These are phyloP conservation scores for Oryza rufipogon DNA, from an alignment of 176 grass and related monocot species.

Conservation along the genomic window DNA sequence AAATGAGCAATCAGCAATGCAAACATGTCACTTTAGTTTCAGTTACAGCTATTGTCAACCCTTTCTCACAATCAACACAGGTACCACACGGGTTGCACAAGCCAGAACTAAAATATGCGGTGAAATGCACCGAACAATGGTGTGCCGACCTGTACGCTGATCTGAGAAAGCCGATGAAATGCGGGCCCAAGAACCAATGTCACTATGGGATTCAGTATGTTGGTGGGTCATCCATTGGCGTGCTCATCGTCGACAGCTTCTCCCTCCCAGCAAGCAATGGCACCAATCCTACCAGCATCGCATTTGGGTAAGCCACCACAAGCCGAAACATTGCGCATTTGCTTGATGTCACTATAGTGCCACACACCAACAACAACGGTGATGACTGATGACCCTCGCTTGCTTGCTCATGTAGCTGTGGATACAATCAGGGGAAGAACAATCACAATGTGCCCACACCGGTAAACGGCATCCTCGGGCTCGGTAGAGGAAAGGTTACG, in stretches of 20 bases:
- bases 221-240: slow-evolving; percentile 40
- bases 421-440: slow-evolving; percentile 45
- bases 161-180: neutral
- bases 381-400: neutral
- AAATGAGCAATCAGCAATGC: too few relatives aligned
- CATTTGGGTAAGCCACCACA: slow-evolving; percentile 54
- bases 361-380: too few relatives aligned
- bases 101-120: neutral
- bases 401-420: slow-evolving; percentile 47
- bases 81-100: slow-evolving; percentile 47
- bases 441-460: neutral
- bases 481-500: slow-evolving; percentile 42
- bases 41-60: neutral
- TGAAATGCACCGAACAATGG: too few relatives aligned
- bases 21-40: too few relatives aligned
- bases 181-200: neutral
- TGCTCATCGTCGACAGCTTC: slow-evolving; percentile 49
- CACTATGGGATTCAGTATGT: slow-evolving; percentile 48
- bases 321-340: neutral
- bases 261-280: neutral
- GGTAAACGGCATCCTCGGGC: slow-evolving; percentile 57
- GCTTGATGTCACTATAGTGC: neutral
- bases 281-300: neutral
- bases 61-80: slow-evolving; percentile 26
- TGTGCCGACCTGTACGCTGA: neutral